A percentile compares a stretch with the other conserved stretches of the same genome.
Conservation (phyloP, 331 rosid genomes). For the Telfairia occidentalis region DNA sequence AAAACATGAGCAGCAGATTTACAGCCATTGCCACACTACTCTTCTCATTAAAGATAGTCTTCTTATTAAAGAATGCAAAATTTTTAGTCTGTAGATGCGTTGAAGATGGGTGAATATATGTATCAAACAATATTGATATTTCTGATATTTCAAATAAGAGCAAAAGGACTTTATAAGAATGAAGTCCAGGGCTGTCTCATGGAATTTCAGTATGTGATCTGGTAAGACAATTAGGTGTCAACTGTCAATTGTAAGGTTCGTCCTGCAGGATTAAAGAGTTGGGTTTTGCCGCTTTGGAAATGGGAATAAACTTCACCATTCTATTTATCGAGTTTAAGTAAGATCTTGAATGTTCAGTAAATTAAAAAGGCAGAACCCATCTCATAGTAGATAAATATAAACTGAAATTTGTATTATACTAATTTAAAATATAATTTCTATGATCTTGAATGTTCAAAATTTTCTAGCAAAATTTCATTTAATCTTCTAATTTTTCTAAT, state of each 20-base stretch:
- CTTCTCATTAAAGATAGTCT: neutral
- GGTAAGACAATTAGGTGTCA: neutral
- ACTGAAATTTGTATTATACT: neutral
- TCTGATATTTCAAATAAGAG: neutral
- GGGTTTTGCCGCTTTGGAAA: neutral
- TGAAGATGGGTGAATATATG: neutral
- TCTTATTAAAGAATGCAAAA: neutral
- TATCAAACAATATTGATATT: neutral
- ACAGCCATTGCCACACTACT: neutral
- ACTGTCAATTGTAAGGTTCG: neutral
- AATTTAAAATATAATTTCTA: neutral
- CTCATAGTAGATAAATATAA: neutral
- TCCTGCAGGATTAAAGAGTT: neutral
- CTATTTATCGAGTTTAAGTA: neutral
- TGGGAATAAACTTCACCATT: neutral
- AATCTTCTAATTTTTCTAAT: neutral
- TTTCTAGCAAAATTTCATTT: neutral
- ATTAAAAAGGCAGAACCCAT: neutral
- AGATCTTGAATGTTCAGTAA: neutral
- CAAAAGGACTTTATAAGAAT: neutral
- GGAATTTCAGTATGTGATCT: neutral
- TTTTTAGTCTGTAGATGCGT: neutral
- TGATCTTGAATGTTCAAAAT: neutral
- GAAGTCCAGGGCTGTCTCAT: neutral
- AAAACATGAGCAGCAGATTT: conserved; percentile 18